Conservation (phyloP, 1,284 basidiomycete genomes). For the Amylostereum chailletii region DNA sequence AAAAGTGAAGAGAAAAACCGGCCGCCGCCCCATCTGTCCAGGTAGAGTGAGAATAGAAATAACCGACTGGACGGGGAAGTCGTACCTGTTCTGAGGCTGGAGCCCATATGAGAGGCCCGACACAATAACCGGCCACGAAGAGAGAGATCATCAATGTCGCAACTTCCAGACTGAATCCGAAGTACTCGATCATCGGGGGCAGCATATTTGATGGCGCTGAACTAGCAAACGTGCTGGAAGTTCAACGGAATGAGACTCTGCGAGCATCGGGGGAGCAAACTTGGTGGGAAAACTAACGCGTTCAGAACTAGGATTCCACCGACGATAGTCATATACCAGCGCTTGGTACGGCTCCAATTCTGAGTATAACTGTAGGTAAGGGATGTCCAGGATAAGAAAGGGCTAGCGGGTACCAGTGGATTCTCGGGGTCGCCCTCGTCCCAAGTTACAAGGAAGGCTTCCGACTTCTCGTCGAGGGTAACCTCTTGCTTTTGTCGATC, state of each 20-base stretch:
- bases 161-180: slow-evolving; percentile 46
- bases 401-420: slow-evolving; percentile 25
- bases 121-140: slow-evolving; percentile 36
- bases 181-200: slow-evolving; percentile 37
- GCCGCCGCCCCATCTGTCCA: slow-evolving; percentile 53
- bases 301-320: slow-evolving; percentile 61
- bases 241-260: slow-evolving; percentile 9
- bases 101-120: slow-evolving; percentile 59
- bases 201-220: slow-evolving; percentile 45
- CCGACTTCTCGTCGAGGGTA: slow-evolving; percentile 20
- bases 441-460: slow-evolving; percentile 31
- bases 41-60: slow-evolving; percentile 26
- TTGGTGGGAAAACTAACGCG: slow-evolving; percentile 31
- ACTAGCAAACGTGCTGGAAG: slow-evolving; percentile 49
- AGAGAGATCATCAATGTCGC: slow-evolving; percentile 29
- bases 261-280: too few species aligned
- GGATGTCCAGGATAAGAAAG: background rate
- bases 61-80: background rate
- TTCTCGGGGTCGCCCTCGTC: slow-evolving; percentile 29
- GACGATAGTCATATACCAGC: slow-evolving; percentile 59
- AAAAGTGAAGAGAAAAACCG: slow-evolving; percentile 62
- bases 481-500: slow-evolving; percentile 1
- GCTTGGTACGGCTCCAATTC: slow-evolving; percentile 48
- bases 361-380: slow-evolving; percentile 16
- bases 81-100: slow-evolving; percentile 32